phyloP scores from a whole-genome alignment of 371 early-diverging fungal species.

The Syncephalastrum sp. region DNA sequence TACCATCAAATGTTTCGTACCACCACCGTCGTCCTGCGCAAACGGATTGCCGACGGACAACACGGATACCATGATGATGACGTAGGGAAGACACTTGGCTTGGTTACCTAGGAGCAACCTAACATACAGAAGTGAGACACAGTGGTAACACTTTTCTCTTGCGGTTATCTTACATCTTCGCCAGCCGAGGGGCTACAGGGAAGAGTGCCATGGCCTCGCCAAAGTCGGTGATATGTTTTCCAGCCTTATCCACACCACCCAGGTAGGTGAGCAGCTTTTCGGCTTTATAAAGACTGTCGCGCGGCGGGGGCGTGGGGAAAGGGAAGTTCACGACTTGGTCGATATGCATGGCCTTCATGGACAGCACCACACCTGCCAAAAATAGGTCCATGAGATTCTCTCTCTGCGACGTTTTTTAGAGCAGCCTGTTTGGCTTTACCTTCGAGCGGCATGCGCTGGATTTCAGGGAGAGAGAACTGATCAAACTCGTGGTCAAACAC shows the following conservation, averaged over 20 bases:
- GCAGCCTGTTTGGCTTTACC: constrained; percentile 22
- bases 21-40: constrained; percentile 2
- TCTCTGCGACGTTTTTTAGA: background rate
- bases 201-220: constrained; percentile 91
- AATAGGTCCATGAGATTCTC: background rate
- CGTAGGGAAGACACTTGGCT: constrained; percentile 78
- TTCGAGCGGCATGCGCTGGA: constrained; percentile 93
- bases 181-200: constrained; percentile 93
- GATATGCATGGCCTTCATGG: constrained; percentile 96
- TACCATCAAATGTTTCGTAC: constrained; percentile 10
- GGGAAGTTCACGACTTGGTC: constrained; percentile 95
- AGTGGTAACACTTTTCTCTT: background rate
- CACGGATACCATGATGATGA: constrained; percentile 88
- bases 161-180: constrained; percentile 76
- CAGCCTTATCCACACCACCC: constrained; percentile 68
- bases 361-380: constrained; percentile 74
- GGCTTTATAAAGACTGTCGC: constrained; percentile 64
- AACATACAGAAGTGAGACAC: background rate
- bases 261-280: constrained; percentile 73
- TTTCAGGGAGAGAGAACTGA: constrained; percentile 91
- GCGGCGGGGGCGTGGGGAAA: constrained; percentile 87
- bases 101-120: constrained; percentile 86
- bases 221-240: constrained; percentile 77
- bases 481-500: constrained; percentile 92
- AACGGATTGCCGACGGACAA: constrained; percentile 88